Base-by-base conservation (phyloP, 306 rosid genomes). In the Amphicarpaea edgeworthii region DNA sequence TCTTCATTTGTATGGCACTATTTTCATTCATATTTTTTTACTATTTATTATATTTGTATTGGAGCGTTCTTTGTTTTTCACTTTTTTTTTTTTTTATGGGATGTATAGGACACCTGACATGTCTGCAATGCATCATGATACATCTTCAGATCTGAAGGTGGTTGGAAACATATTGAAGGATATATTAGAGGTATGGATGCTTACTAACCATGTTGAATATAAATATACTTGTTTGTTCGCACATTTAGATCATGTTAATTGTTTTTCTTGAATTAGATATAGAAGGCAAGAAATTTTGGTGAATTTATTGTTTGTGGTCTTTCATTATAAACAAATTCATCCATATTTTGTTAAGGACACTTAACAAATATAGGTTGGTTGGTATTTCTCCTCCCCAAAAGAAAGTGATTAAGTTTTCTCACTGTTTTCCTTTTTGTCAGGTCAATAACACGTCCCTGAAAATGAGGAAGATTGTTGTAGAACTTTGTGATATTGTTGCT, bases 61-160 rank as follows among this genome's bases (percentile, higher is more conserved):
- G 9, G 43, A 81, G 34, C 58, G 60, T 75, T 59, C 17, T 43
- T 43, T 34, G 53, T 78, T 60, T 80, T 64, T 62, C 46, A 9
- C 8, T 8, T 7, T 9, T 4, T 8, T 7, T 9, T 34, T 8
- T 2, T 47, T 46, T 55, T 54, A 24, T 80, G 75, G 70, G 34
- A 77, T 76, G 61, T 77, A 60, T 83, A 96, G 99, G 96, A 96
- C 99, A 60, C 96, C 97, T 17, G 93, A 80, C 85, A 90, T 96
- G 98, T 90, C 97, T 59, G 90, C 90, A 8, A 90, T 96, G 85
- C 99, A 96, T 87, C 94, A 87, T 2, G 99, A 96, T 68, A 75
- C 88, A 3, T 90, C 98, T 79, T 71, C 97, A 5, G 98, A 96
- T 85, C 90, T 93, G 70, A 89, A 71, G 79, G 90, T 88, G 72